Base-by-base conservation (phyloP, 169 alveolate genomes). In the Cryptosporidium ubiquitum region DNA sequence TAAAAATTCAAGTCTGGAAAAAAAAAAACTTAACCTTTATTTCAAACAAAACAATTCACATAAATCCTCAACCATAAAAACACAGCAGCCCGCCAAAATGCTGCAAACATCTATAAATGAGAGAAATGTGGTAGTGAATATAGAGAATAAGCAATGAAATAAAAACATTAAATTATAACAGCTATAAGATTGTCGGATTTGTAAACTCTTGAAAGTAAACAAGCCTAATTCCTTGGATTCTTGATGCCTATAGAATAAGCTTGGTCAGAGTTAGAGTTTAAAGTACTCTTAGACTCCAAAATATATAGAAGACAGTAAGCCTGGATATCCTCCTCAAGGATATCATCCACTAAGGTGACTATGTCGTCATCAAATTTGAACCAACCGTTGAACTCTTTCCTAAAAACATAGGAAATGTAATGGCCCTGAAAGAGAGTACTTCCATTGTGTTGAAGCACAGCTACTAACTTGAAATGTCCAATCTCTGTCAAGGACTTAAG, bases 381-480 rank as follows among this genome's bases (percentile, higher is more conserved):
- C 86, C 86, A 79, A 3, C 69, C 40, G 12, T 79, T 64, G 23
- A 42, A 58, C 20, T 64, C 75, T 26, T 49, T 57, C 64, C 40
- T 79, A 16, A 60, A 79, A 33, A 58, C 75, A 23, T 79, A 79
- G 40, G 86, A 61, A 40, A 79, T 57, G 39, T 79, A 79, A 79
- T 79, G 86, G 23, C 86, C 86, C 61, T 79, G 86, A 44, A 79
- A 79, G 16, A 79, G 61, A 26, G 86, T 79, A n/a, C 66, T 61
- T 16, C 86, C 86, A 64, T 61, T 58, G 52, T 79, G 86, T 29
- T 79, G 69, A 60, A 79, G 73, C 51, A 79, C 75, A 7, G 79
- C 86, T 26, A 79, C 75, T 31, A 79, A 52, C 20, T 79, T 79
- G 37, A 61, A 79, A 18, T 61, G 73, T 0, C 86, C 86, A 40